phyloP scores from a whole-genome alignment of 768 basidiomycete genomes.

The Trametes cinnabarina region DNA sequence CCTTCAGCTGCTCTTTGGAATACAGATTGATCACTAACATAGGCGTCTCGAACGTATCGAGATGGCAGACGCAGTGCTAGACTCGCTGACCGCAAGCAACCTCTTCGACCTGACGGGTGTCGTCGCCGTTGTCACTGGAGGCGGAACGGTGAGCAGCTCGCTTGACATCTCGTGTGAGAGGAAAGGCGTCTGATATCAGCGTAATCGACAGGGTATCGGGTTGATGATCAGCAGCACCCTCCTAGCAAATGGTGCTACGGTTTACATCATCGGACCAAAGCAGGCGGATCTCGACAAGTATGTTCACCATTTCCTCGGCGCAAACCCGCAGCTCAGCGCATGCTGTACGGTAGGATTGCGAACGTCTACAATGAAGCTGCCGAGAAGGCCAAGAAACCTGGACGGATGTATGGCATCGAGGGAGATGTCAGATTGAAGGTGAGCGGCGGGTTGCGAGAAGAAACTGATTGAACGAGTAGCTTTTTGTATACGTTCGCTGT shows the following conservation, averaged over 20 bases:
- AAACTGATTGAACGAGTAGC: no score
- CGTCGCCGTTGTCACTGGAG: slow-evolving; percentile 47
- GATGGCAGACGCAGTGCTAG: slow-evolving; percentile 26
- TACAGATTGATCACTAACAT: no score
- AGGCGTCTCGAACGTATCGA: background rate
- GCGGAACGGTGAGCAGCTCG: slow-evolving; percentile 36
- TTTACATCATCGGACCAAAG: slow-evolving; percentile 46
- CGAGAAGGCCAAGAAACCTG: slow-evolving; percentile 27
- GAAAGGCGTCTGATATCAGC: background rate
- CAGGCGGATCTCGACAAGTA: slow-evolving; percentile 42
- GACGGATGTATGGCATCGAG: slow-evolving; percentile 40
- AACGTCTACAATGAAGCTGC: slow-evolving; percentile 39
- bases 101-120: slow-evolving; percentile 45
- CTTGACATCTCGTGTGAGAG: background rate
- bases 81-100: slow-evolving; percentile 35
- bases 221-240: slow-evolving; percentile 49
- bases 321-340: no score
- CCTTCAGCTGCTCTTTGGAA: no score
- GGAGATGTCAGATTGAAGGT: slow-evolving; percentile 45
- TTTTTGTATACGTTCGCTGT: no score
- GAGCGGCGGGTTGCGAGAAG: background rate
- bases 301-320: background rate
- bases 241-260: slow-evolving; percentile 47
- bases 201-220: slow-evolving; percentile 41
- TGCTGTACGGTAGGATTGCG: slow-evolving; percentile 27